These are phyloP conservation scores for Melampsora americana DNA, from an alignment of 1,284 basidiomycete species.

Conservation along the genomic window DNA sequence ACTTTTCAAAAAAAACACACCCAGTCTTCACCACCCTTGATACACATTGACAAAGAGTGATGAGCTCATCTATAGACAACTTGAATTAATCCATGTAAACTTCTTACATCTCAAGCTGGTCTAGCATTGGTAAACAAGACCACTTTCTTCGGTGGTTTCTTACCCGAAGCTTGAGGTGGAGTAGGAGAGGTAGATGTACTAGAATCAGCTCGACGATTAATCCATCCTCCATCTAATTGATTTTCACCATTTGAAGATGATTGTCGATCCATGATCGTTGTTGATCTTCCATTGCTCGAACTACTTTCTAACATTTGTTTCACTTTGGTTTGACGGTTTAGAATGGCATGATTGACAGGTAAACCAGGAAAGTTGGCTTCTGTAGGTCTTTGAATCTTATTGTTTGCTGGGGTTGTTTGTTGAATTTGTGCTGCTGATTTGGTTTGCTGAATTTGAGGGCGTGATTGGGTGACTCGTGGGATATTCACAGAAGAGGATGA, in stretches of 20 bases:
- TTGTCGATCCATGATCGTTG: too few species aligned
- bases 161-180: neutral
- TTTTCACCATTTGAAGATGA: neutral
- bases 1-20: too few species aligned
- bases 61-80: too few species aligned
- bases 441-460: neutral
- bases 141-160: neutral
- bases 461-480: neutral
- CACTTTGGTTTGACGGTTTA: neutral
- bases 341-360: neutral
- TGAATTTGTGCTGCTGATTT: neutral
- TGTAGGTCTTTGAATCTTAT: neutral
- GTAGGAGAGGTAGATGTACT: neutral
- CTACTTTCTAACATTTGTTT: neutral
- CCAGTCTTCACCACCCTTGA: too few species aligned
- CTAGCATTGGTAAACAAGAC: neutral
- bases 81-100: too few species aligned
- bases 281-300: neutral
- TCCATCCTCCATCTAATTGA: neutral
- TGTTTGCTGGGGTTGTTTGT: too few species aligned
- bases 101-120: neutral
- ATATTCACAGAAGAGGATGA: neutral
- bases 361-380: constrained; percentile 6
- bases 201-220: neutral
- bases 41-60: too few species aligned